These are phyloP conservation scores for Aspergillus funiculosus DNA, from an alignment of 495 filamentous ascomycete species.

Conservation along the genomic window DNA sequence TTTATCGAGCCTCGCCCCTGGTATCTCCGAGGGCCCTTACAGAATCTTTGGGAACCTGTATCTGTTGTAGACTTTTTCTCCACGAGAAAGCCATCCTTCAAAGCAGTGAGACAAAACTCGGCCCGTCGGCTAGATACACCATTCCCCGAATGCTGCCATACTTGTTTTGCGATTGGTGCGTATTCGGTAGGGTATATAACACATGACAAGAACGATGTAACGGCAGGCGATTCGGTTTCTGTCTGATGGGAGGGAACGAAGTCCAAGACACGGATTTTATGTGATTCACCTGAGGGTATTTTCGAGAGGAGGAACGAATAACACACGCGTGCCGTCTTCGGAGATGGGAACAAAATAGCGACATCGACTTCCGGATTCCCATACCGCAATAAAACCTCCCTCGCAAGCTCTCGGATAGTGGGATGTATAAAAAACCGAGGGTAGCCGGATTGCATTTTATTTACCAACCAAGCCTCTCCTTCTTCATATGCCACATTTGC, in stretches of 20 bases:
- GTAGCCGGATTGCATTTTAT: conserved; percentile 85
- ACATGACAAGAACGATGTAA: conserved; percentile 57
- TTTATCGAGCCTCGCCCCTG: conserved; percentile 50
- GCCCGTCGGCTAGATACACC: conserved; percentile 87
- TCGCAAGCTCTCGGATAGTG: conserved; percentile 67
- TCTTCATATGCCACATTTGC: conserved; percentile 91
- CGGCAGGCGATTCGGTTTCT: conserved; percentile 23
- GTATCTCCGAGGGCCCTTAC: conserved; percentile 67
- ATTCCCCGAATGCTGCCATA: conserved; percentile 97
- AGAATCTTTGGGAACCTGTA: conserved; percentile 38
- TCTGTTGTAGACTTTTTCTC: conserved; percentile 33
- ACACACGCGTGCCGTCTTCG: conserved; percentile 60
- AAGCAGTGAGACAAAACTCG: conserved; percentile 74
- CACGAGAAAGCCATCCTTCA: conserved; percentile 65
- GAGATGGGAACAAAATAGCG: conserved; percentile 77
- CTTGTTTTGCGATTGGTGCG: conserved; percentile 70
- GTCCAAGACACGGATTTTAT: conserved; percentile 58
- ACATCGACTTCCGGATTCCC: conserved; percentile 54
- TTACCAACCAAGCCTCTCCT: conserved; percentile 77
- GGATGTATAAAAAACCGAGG: conserved; percentile 93
- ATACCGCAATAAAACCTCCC: conserved; percentile 57
- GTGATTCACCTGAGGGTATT: conserved; percentile 40
- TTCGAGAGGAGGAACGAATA: conserved; percentile 61
- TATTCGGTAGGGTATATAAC: conserved; percentile 64
- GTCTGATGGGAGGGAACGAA: conserved; percentile 51